Evolutionary conservation across 345 rosid species (phyloP).

Genomic region (Rhizophora apiculata): DNA sequence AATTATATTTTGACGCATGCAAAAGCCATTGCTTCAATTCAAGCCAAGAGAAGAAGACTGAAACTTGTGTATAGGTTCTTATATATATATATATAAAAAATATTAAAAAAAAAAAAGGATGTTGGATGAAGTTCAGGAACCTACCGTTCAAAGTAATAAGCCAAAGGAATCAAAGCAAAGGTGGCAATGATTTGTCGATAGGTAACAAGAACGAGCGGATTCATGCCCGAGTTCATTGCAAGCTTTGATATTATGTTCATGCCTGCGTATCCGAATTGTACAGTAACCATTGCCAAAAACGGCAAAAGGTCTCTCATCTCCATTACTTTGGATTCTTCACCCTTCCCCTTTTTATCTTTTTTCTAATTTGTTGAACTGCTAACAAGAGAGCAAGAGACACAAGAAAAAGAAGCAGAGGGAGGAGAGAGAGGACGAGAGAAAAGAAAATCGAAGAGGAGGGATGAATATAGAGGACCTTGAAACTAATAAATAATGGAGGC

Average conservation of each 20-base stretch:
- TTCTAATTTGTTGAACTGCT: not conserved
- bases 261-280: conserved; percentile 77
- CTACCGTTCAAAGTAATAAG: conserved; percentile 70
- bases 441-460: not conserved
- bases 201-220: conserved; percentile 72
- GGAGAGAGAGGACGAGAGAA: not conserved
- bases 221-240: conserved; percentile 86
- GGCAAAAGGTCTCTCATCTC: conserved; percentile 47
- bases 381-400: not conserved
- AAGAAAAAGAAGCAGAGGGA: not conserved
- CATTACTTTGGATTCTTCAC: conserved; percentile 7
- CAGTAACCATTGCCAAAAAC: conserved; percentile 66
- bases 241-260: conserved; percentile 83
- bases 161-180: conserved; percentile 62
- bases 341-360: not conserved
- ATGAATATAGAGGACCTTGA: not conserved
- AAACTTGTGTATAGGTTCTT: no score
- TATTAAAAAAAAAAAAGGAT: no score
- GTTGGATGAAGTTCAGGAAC: not conserved
- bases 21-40: no score
- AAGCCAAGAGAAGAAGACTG: no score
- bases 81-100: no score
- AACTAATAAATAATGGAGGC: not conserved
- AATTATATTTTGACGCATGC: no score
- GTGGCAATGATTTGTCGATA: conserved; percentile 82